Evolutionary conservation across 305 asterid genomes (phyloP).

Genomic region (Solanum hybrid): DNA sequence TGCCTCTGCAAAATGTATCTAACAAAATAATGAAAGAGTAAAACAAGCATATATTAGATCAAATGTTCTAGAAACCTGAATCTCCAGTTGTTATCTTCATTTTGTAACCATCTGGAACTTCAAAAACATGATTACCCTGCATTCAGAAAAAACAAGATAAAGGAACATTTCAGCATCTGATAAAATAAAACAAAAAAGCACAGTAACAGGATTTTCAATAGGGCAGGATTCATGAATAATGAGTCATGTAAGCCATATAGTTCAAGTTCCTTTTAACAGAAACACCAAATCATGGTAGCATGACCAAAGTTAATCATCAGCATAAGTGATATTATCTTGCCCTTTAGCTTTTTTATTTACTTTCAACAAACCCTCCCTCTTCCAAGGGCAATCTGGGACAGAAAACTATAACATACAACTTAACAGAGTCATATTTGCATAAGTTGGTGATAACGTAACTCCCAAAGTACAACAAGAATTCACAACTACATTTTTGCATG

Average conservation of each 20-base stretch:
- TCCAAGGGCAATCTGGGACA: background rate
- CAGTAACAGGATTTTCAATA: background rate
- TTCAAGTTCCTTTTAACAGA: background rate
- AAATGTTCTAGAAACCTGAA: slow-evolving; percentile 45
- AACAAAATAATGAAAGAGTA: background rate
- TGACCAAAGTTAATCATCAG: background rate
- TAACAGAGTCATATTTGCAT: background rate
- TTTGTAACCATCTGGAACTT: slow-evolving; percentile 89
- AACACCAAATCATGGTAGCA: background rate
- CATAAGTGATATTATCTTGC: background rate
- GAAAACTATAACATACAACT: background rate
- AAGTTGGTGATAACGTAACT: background rate
- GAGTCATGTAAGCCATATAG: background rate
- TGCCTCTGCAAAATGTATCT: background rate
- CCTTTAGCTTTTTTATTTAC: slow-evolving; percentile 1
- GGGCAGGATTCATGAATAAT: background rate
- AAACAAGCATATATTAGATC: background rate
- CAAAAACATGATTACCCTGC: slow-evolving; percentile 85
- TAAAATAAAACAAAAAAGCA: background rate
- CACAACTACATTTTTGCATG: background rate
- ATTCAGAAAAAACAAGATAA: slow-evolving; percentile 6
- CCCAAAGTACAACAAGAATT: background rate
- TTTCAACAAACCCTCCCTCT: background rate
- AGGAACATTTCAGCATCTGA: slow-evolving; percentile 8
- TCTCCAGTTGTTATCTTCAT: slow-evolving; percentile 60